phyloP scores from a whole-genome alignment of 2,329 filamentous ascomycete species.

The Phaeomoniella chlamydospora region DNA sequence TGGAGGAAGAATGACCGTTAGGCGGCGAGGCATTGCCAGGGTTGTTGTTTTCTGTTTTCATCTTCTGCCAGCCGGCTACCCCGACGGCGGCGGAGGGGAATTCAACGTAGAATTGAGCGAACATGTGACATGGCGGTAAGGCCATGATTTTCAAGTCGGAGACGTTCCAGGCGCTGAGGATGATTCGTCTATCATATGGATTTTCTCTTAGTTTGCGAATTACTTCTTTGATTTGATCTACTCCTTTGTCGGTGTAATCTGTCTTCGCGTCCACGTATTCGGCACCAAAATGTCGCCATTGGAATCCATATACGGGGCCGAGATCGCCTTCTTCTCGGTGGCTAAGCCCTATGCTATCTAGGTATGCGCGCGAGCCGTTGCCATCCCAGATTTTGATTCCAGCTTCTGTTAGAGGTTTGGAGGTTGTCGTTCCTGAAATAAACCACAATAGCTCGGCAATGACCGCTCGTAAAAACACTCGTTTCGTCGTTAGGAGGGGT shows the following conservation, averaged over 20 bases:
- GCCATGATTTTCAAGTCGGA: conserved; percentile 77
- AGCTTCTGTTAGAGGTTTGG: conserved; percentile 56
- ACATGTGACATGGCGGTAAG: conserved; percentile 91
- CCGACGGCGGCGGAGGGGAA: conserved; percentile 37
- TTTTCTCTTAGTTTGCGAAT: conserved; percentile 69
- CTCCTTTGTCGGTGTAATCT: conserved; percentile 77
- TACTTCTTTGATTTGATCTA: conserved; percentile 87
- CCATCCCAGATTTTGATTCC: conserved; percentile 98
- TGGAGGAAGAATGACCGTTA: conserved; percentile 11
- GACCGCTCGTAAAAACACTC: conserved; percentile 83
- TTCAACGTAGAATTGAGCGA: conserved; percentile 88
- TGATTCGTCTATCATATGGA: conserved; percentile 80
- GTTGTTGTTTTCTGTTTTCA: conserved; percentile 10
- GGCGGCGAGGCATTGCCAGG: conserved; percentile 3
- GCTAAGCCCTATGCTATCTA: conserved; percentile 68
- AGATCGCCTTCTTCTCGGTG: conserved; percentile 80
- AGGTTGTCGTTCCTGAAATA: conserved; percentile 70
- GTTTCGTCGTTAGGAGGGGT: conserved; percentile 91
- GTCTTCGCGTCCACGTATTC: conserved; percentile 65
- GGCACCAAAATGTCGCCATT: conserved; percentile 96
- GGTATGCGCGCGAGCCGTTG: conserved; percentile 80
- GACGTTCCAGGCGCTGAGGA: conserved; percentile 90
- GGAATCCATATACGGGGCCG: conserved; percentile 93
- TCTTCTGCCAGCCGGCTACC: conserved; percentile 11
- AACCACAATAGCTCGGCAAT: conserved; percentile 95